Percentiles rank a stretch among this genome's conserved stretches.
Evolutionary conservation across 202 grass and related monocot species (phyloP).

Genomic region (Cymbopogon flexuosus): DNA sequence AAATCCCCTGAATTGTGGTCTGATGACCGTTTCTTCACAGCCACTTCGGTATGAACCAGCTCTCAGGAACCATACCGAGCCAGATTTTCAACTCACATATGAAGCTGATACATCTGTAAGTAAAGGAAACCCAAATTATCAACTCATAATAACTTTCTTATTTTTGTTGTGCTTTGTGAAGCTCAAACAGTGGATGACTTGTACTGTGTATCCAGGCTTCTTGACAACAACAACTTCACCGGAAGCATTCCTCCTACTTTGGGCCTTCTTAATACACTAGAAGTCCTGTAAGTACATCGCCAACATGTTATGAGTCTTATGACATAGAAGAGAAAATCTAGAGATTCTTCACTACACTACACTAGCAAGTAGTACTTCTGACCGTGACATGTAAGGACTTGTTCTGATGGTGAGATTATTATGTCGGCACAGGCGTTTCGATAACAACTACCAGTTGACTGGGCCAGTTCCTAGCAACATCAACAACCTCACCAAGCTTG

Average conservation of each 20-base stretch:
- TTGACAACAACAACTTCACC: constrained; percentile 77
- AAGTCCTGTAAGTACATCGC: constrained; percentile 87
- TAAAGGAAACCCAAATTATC: constrained; percentile 27
- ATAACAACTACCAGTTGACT: constrained; percentile 48
- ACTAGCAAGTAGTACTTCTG: neutral
- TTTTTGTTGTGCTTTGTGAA: constrained; percentile 9
- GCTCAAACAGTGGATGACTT: constrained; percentile 10
- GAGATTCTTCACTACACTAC: neutral
- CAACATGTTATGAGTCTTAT: neutral
- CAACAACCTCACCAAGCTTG: constrained; percentile 56
- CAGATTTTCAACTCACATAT: constrained; percentile 60
- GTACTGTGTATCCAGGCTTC: constrained; percentile 45
- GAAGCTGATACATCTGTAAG: constrained; percentile 83
- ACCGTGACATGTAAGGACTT: neutral
- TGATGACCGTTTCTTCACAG: constrained; percentile 34
- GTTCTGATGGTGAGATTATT: constrained; percentile 15
- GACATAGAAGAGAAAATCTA: neutral
- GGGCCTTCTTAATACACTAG: constrained; percentile 41
- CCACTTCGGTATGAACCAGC: constrained; percentile 74
- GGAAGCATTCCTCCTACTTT: constrained; percentile 69
- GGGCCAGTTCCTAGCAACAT: constrained; percentile 63
- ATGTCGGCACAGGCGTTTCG: constrained; percentile 48
- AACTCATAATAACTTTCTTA: neutral
- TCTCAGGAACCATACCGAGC: constrained; percentile 67
- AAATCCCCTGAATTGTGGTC: neutral